Percentiles rank a stretch among this genome's conserved stretches.
Evolutionary conservation across 2,329 filamentous ascomycete genomes (phyloP).

Genomic region (Apiospora arundinis): DNA sequence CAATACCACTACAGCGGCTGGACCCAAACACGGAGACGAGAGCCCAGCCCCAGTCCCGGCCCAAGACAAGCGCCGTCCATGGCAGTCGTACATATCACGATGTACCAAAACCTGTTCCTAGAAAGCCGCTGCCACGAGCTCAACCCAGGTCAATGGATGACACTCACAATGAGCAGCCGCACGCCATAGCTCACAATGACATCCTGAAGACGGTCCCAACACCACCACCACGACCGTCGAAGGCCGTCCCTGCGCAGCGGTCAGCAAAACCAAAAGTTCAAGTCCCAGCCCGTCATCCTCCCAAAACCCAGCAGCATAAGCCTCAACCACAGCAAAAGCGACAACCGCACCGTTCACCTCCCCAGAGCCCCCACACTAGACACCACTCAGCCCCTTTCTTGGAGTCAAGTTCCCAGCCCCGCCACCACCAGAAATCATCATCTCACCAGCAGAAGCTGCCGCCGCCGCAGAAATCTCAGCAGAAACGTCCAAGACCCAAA

Average conservation of each 20-base stretch:
- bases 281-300: neutral
- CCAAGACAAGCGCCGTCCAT: neutral
- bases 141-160: neutral
- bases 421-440: neutral
- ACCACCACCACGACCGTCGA: neutral
- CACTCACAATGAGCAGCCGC: neutral
- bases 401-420: neutral
- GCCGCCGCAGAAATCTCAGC: neutral
- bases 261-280: neutral
- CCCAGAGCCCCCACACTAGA: neutral
- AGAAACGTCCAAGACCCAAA: neutral
- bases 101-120: neutral
- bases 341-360: neutral
- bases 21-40: neutral
- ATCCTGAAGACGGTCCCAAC: neutral
- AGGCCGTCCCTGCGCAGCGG: neutral
- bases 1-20: neutral
- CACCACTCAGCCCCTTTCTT: neutral
- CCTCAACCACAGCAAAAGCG: neutral
- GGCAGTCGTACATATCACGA: slow-evolving; percentile 2
- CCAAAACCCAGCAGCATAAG: neutral
- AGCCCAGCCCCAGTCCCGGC: neutral
- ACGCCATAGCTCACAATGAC: no score
- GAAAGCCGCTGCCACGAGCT: neutral
- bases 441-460: neutral